Evolutionary conservation across 1,284 basidiomycete species (phyloP).

Genomic region (Rugosomyces carneus): DNA sequence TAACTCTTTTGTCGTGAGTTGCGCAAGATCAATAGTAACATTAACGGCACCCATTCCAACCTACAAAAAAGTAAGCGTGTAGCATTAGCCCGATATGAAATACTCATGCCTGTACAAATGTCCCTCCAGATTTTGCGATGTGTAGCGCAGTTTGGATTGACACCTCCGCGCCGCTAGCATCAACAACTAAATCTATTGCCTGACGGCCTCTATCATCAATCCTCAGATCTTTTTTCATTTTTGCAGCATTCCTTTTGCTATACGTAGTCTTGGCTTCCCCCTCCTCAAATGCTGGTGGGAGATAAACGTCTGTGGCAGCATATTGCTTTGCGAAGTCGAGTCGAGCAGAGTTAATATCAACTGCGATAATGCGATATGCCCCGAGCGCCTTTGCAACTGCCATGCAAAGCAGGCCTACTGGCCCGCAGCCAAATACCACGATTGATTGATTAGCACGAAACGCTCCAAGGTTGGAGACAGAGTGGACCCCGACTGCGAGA

Average conservation of each 20-base stretch:
- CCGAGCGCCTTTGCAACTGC: slow-evolving; percentile 89
- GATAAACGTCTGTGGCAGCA: slow-evolving; percentile 70
- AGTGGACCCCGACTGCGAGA: slow-evolving; percentile 87
- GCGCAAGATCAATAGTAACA: slow-evolving; percentile 55
- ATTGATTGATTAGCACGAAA: slow-evolving; percentile 72
- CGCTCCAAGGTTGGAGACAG: slow-evolving; percentile 72
- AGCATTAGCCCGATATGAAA: background rate
- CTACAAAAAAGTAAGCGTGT: slow-evolving; percentile 29
- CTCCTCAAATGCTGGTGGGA: slow-evolving; percentile 43
- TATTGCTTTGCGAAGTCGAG: slow-evolving; percentile 85
- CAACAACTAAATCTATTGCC: slow-evolving; percentile 68
- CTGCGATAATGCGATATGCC: slow-evolving; percentile 72
- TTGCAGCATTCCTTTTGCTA: slow-evolving; percentile 59
- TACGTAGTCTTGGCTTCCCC: slow-evolving; percentile 68
- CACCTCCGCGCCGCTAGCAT: slow-evolving; percentile 86
- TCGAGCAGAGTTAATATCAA: slow-evolving; percentile 80
- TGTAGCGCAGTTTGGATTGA: slow-evolving; percentile 82
- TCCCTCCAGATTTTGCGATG: slow-evolving; percentile 69
- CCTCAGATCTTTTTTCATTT: slow-evolving; percentile 51
- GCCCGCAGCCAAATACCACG: slow-evolving; percentile 85
- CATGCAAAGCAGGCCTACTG: slow-evolving; percentile 89
- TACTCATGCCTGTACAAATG: slow-evolving; percentile 53
- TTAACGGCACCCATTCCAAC: slow-evolving; percentile 72
- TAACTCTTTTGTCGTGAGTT: slow-evolving; percentile 70
- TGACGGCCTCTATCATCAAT: slow-evolving; percentile 55